Percentiles rank a stretch among this genome's conserved stretches.
Conservation (phyloP, 768 basidiomycete genomes). For the Vararia minispora region DNA sequence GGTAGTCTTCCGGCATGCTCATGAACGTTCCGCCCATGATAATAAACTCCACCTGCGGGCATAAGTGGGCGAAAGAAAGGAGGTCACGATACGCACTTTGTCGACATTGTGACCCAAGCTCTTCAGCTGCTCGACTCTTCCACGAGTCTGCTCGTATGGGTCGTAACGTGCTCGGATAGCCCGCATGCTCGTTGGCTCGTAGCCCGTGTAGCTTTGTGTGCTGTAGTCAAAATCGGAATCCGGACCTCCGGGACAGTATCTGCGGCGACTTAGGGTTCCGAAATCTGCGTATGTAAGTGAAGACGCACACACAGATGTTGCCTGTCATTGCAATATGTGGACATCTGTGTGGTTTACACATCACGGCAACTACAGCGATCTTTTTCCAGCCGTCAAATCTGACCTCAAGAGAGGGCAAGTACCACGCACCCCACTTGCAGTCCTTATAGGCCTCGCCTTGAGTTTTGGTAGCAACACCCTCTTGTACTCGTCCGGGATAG, state of each 20-base stretch:
- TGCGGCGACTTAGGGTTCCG: constrained; percentile 20
- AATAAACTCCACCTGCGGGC: constrained; percentile 72
- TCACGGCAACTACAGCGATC: constrained; percentile 99
- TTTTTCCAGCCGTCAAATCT: constrained; percentile 18
- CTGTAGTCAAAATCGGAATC: constrained; percentile 99
- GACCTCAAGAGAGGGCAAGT: not conserved
- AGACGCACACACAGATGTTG: constrained; percentile 90
- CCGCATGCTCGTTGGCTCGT: constrained; percentile 97
- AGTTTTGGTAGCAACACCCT: constrained; percentile 83
- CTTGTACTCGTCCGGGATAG: constrained; percentile 96
- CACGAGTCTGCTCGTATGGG: constrained; percentile 94
- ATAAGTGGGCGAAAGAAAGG: not conserved
- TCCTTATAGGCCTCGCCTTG: constrained; percentile 88
- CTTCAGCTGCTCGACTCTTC: constrained; percentile 91
- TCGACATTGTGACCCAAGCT: constrained; percentile 95
- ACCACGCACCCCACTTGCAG: constrained; percentile 87
- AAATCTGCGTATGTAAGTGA: not conserved
- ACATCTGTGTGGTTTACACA: constrained; percentile 99
- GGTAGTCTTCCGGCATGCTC: constrained; percentile 98
- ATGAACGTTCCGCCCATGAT: constrained; percentile 99
- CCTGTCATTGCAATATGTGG: constrained; percentile 99
- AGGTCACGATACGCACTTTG: constrained; percentile 49
- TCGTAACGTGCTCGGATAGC: constrained; percentile 95
- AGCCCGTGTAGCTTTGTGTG: constrained; percentile 92
- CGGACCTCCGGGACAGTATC: constrained; percentile 97